Evolutionary conservation across 2,329 filamentous ascomycete genomes (phyloP).

Genomic region (Ophiostoma populinum): DNA sequence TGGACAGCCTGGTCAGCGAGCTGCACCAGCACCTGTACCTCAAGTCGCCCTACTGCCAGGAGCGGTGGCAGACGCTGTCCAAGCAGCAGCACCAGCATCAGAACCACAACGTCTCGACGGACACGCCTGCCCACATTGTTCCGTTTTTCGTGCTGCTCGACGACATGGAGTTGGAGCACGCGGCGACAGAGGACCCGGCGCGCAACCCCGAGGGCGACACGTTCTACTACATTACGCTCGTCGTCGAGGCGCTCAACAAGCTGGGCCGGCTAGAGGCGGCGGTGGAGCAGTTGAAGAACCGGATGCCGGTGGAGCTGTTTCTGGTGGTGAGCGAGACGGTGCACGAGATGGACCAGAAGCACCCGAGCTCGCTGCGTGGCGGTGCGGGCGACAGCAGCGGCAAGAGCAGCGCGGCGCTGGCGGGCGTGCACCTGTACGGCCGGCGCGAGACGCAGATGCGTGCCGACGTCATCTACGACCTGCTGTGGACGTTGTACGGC

Average conservation of each 20-base stretch:
- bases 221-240: constrained; percentile 76
- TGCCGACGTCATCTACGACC: constrained; percentile 73
- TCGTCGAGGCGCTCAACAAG: constrained; percentile 81
- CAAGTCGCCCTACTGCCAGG: constrained; percentile 93
- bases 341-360: constrained; percentile 78
- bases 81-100: constrained; percentile 37
- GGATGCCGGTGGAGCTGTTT: constrained; percentile 85
- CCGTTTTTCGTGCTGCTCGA: constrained; percentile 46
- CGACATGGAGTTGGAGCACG: constrained; percentile 38
- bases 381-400: constrained; percentile 15
- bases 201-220: constrained; percentile 92
- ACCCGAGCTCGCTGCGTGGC: constrained; percentile 63
- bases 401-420: constrained; percentile 13
- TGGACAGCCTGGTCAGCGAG: constrained; percentile 93
- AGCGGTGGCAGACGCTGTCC: constrained; percentile 75
- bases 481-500: constrained; percentile 81
- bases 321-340: constrained; percentile 89
- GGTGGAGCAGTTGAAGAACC: constrained; percentile 79
- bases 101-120: constrained; percentile 12
- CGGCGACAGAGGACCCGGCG: constrained; percentile 68
- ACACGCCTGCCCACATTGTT: constrained; percentile 26
- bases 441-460: constrained; percentile 59
- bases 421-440: constrained; percentile 43
- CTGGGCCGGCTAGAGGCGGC: constrained; percentile 73
- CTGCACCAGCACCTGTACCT: constrained; percentile 93